phyloP scores from a whole-genome alignment of 148 eudicot genomes.

The Camellia granthamiana region DNA sequence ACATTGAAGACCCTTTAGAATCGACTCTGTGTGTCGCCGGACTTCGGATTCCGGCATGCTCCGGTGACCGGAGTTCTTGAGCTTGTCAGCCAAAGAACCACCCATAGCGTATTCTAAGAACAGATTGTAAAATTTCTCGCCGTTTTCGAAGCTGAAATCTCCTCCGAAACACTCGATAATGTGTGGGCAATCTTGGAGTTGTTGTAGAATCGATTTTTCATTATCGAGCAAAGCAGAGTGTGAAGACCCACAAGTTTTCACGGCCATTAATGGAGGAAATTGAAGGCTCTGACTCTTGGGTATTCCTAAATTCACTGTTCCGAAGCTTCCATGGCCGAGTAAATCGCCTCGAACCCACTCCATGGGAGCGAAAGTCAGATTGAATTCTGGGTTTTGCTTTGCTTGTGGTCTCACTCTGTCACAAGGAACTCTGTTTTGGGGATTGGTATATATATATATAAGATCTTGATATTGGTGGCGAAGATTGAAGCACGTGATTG shows the following conservation, averaged over 20 bases:
- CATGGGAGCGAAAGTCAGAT: constrained; percentile 28
- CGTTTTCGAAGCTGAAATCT: constrained; percentile 35
- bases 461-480: too few species aligned
- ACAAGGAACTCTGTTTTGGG: neutral
- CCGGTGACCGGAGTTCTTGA: constrained; percentile 19
- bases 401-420: neutral
- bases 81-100: constrained; percentile 47
- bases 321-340: constrained; percentile 73
- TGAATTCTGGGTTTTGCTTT: neutral
- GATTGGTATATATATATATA: neutral
- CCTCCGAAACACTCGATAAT: constrained; percentile 55
- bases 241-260: constrained; percentile 43
- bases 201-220: constrained; percentile 48
- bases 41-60: constrained; percentile 40
- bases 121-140: constrained; percentile 46
- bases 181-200: constrained; percentile 42
- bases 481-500: constrained; percentile 43
- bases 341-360: constrained; percentile 63
- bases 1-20: constrained; percentile 49
- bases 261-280: constrained; percentile 38
- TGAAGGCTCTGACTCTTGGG: constrained; percentile 21
- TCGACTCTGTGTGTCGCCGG: constrained; percentile 34
- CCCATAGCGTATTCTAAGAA: constrained; percentile 61
- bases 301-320: constrained; percentile 50
- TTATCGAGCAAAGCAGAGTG: constrained; percentile 36